Conservation (phyloP, 306 rosid species). For the Malus sieversii region DNA sequence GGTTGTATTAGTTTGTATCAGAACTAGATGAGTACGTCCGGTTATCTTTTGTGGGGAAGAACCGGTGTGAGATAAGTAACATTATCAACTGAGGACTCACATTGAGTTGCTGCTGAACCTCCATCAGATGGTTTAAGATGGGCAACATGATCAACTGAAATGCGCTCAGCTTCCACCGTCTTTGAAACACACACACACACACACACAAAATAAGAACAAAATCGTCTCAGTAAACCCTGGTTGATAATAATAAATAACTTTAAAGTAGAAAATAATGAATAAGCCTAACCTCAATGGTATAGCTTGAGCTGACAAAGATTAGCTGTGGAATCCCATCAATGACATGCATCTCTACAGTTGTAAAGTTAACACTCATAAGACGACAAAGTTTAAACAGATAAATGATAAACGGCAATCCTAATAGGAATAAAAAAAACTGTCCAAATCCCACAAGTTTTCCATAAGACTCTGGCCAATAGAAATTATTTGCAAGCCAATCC, state of each 20-base stretch:
- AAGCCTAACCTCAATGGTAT: conserved; percentile 80
- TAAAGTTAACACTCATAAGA: conserved; percentile 17
- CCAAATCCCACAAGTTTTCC: neutral
- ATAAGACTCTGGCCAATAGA: neutral
- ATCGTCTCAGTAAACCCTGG: neutral
- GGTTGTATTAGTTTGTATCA: neutral
- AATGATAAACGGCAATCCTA: neutral
- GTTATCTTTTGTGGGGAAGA: neutral
- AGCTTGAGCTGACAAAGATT: conserved; percentile 80
- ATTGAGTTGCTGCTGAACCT: conserved; percentile 93
- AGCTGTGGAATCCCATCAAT: conserved; percentile 92
- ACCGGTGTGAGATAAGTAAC: neutral
- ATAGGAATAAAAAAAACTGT: neutral
- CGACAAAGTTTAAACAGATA: conserved; percentile 7
- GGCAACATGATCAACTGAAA: conserved; percentile 97
- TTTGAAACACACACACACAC: conserved; percentile 11
- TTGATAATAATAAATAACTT: neutral
- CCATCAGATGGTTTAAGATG: conserved; percentile 98
- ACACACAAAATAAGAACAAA: neutral
- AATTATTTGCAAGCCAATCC: neutral
- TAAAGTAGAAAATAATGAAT: neutral
- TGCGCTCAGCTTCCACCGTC: conserved; percentile 99
- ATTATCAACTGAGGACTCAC: conserved; percentile 30
- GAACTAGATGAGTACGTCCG: neutral
- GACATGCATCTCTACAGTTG: conserved; percentile 79